Base-by-base conservation (phyloP, 768 basidiomycete genomes). In the Glaciozyma martinii region DNA sequence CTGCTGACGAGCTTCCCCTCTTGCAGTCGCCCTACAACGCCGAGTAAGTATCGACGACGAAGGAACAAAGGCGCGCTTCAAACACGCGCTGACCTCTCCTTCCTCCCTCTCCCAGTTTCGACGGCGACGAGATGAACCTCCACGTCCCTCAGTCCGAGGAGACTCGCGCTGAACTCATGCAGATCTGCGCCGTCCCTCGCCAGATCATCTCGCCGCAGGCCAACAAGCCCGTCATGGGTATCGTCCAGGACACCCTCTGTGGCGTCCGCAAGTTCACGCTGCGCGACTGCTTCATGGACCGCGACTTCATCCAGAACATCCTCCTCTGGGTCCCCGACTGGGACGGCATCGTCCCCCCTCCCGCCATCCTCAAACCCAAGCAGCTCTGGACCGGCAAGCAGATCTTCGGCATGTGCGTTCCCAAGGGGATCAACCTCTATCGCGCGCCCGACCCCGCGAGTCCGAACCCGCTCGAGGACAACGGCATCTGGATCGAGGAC, bases 91-190 rank as follows among this genome's bases (percentile, higher is more conserved):
- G 55, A 56, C 40, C 37, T 19, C 42, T 33, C 30, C 23, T 33
- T 15, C 21, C 23, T 40, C 47, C 33, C 54, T 27, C 44, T 5
- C 27, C 25, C 64, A 72, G 71, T 79, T 99, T 98, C 78, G 95
- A 98, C 74, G 95, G 95, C 71, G 95, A 98, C 74, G 95, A 99
- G 77, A 99, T 98, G 95, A 98, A 99, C 79, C 89, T 98, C 88
- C 95, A 98, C 76, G 86, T 99, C 46, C 95, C 95, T 30, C 95
- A 99, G 76, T 92, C 89, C 63, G 95, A 98, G 77, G 95, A 99
- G 77, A 98, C 95, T 42, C 84, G 95, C 61, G 94, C 95, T 0
- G 95, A 99, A 76, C 81, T 98, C n/a, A 89, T 87, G 73, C 91
- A 98, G 76, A 92, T 98, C 70, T 92, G 93, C 57, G 98, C 94